Base-by-base conservation (phyloP, 2,329 filamentous ascomycete species). In the Huntiella bhutanensis region DNA sequence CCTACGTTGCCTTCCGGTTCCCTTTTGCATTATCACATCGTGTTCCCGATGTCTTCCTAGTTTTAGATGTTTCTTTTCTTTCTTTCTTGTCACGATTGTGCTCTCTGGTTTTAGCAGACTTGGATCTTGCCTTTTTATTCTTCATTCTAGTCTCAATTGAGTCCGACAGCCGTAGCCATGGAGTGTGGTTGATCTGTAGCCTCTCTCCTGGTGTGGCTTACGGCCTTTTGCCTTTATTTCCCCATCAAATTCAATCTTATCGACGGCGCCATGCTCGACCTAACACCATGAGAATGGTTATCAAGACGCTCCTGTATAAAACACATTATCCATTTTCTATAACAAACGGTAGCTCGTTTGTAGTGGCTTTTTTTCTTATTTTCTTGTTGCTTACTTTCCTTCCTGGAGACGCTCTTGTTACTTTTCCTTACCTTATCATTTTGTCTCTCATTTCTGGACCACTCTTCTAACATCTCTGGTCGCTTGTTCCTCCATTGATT, bases 391-490 rank as follows among this genome's bases (percentile, higher is more conserved):
- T 17, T 19, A 5, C 4, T 32, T 33, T 11, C 19, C 13, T 34
- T 45, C 35, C 22, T 48, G 37, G 33, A 37, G 32, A 33, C 43
- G 47, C 41, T 43, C 35, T 41, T 48, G 16, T 12, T 33, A 37
- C 41, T 46, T 48, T 47, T 43, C 33, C 52, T 49, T 37, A 40
- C 49, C 46, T 49, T 51, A 50, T 52, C 46, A 49, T 53, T 51
- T 51, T 51, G 44, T 44, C 52, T 46, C 47, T 54, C 53, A 50
- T 53, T 33, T 52, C 49, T 45, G 55, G 61, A 58, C 65, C 62
- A 61, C 65, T 67, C 61, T 64, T 74, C 70, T 74, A 73, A 73
- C 70, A 56, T 65, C 58, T 64, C 60, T 64, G 62, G 37, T 43
- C 35, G 40, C 42, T 49, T 36, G 48, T 44, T 44, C 43, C 48